These are phyloP conservation scores for Discostella stelligeroides DNA, from an alignment of 108 stramenopile species.

Conservation along the genomic window DNA sequence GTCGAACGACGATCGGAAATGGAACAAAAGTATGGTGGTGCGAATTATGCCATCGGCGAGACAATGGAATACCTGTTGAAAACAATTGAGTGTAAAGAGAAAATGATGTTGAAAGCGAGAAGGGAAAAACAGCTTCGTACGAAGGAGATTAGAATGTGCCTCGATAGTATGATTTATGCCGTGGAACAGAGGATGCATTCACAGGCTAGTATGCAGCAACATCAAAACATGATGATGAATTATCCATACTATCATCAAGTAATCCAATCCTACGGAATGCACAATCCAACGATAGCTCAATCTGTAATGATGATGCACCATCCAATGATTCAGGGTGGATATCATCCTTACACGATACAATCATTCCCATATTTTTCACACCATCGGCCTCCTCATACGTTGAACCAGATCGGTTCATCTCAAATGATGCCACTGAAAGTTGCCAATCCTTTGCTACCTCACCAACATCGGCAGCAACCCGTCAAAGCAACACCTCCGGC, in stretches of 20 bases:
- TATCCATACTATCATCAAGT: neutral
- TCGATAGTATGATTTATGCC: neutral
- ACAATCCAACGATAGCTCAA: too few relatives aligned
- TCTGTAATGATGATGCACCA: too few relatives aligned
- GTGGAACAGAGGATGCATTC: neutral
- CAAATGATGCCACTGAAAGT: too few relatives aligned
- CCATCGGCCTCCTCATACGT: too few relatives aligned
- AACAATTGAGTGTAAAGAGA: slow-evolving; percentile 2
- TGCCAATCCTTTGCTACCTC: too few relatives aligned
- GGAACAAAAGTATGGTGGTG: slow-evolving; percentile 10
- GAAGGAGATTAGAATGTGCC: neutral
- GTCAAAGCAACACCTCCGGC: slow-evolving; percentile 18
- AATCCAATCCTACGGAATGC: too few relatives aligned
- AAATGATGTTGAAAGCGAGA: neutral
- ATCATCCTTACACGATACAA: too few relatives aligned
- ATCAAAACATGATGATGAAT: neutral
- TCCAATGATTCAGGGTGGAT: too few relatives aligned
- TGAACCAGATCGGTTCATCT: too few relatives aligned
- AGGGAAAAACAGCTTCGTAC: neutral
- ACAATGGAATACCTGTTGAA: slow-evolving; percentile 7
- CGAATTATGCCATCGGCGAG: slow-evolving; percentile 31
- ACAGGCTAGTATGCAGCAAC: too few relatives aligned
- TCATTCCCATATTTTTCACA: too few relatives aligned
- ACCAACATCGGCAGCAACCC: too few relatives aligned
- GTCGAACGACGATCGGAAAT: slow-evolving; percentile 21